Percentiles rank a stretch among this genome's conserved stretches.
Conservation (phyloP, 345 rosid species). For the Kandelia obovata region DNA sequence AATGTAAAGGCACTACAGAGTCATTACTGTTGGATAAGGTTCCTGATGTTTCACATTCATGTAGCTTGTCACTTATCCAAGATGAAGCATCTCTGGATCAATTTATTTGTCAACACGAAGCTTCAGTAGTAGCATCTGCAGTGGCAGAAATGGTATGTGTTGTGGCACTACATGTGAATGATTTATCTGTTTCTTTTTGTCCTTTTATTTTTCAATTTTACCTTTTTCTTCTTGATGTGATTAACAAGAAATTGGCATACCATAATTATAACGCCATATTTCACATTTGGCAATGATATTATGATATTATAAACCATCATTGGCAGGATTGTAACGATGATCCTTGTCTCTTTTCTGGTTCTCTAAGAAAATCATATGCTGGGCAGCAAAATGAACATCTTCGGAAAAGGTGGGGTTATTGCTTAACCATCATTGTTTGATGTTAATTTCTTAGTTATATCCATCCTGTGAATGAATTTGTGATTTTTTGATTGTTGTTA, state of each 20-base stretch:
- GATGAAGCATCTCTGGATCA: slow-evolving; percentile 26
- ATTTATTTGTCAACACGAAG: slow-evolving; percentile 31
- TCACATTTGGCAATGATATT: not conserved
- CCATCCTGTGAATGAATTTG: too few species aligned
- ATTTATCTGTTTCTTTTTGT: slow-evolving; percentile 3
- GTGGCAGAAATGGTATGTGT: slow-evolving; percentile 32
- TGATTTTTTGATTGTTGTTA: too few species aligned
- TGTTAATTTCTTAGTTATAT: too few species aligned
- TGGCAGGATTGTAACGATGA: slow-evolving; percentile 43
- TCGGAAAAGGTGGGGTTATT: slow-evolving; percentile 56
- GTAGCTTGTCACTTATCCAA: slow-evolving; percentile 23
- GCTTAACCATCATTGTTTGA: too few species aligned
- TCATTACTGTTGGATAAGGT: slow-evolving; percentile 41
- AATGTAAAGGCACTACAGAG: slow-evolving; percentile 27
- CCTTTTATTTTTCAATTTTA: not conserved
- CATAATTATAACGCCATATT: not conserved
- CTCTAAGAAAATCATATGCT: slow-evolving; percentile 24
- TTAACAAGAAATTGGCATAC: not conserved
- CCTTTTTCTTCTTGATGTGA: too few species aligned
- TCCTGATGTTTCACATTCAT: slow-evolving; percentile 17
- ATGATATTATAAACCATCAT: slow-evolving; percentile 21
- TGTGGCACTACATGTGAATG: slow-evolving; percentile 2
- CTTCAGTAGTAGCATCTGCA: slow-evolving; percentile 25
- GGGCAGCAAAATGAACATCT: slow-evolving; percentile 35
- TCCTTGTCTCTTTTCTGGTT: slow-evolving; percentile 28